These are phyloP conservation scores for Auxenochlorella protothecoides DNA, from an alignment of 139 green algal genomes.

Conservation along the genomic window DNA sequence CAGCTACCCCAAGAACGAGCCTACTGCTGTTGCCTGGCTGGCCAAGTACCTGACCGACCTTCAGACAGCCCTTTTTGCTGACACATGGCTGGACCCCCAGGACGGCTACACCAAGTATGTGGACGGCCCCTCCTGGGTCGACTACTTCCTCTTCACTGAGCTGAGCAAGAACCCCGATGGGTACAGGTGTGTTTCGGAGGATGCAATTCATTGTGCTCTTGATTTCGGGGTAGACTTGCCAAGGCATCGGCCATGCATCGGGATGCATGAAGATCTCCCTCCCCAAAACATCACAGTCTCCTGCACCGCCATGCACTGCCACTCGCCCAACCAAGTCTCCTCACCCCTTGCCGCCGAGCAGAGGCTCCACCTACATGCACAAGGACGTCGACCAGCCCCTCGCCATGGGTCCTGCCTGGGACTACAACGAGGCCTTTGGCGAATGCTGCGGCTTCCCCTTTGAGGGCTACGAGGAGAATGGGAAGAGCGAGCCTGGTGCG, in stretches of 20 bases:
- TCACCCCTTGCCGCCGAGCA: background rate
- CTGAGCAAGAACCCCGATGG: slow-evolving; percentile 49
- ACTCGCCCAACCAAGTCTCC: background rate
- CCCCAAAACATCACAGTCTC: background rate
- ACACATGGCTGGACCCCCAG: too few relatives aligned
- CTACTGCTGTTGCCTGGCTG: too few relatives aligned
- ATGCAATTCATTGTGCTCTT: too few relatives aligned
- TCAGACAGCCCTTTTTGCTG: too few relatives aligned
- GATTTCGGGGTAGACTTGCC: too few relatives aligned
- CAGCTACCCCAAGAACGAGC: too few relatives aligned
- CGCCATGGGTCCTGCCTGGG: slow-evolving; percentile 15
- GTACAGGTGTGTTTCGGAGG: slow-evolving; percentile 4
- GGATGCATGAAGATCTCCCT: background rate
- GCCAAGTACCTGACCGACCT: too few relatives aligned
- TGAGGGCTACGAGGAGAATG: slow-evolving; percentile 27
- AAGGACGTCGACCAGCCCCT: slow-evolving; percentile 23
- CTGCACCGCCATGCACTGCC: background rate
- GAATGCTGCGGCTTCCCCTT: slow-evolving; percentile 76
- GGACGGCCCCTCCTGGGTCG: slow-evolving; percentile 19
- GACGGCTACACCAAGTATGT: too few relatives aligned
- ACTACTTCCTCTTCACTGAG: slow-evolving; percentile 41
- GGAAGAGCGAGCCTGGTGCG: slow-evolving; percentile 14
- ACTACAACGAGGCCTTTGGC: slow-evolving; percentile 52
- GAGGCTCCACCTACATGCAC: slow-evolving; percentile 24
- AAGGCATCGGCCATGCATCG: too few relatives aligned